Percentiles rank a stretch among this genome's conserved stretches.
Evolutionary conservation across 2,329 filamentous ascomycete genomes (phyloP).

Genomic region (Phaeosphaeria sp.): DNA sequence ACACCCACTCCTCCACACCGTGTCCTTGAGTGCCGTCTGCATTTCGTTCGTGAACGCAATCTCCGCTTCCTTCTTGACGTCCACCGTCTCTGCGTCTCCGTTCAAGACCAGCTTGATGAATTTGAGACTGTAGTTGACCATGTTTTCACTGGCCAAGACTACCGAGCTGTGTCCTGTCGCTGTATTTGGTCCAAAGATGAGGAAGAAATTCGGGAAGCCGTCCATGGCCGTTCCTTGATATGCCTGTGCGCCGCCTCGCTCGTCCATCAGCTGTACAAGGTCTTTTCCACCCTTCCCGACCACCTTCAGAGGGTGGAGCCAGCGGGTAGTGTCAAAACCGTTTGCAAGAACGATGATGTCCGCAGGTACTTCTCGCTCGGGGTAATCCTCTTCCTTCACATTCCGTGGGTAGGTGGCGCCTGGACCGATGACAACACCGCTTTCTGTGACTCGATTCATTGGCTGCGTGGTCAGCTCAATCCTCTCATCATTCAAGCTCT

Average conservation of each 20-base stretch:
- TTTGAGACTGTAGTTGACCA: constrained; percentile 65
- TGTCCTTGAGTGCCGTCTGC: constrained; percentile 52
- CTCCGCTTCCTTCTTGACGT: constrained; percentile 77
- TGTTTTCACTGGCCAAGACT: constrained; percentile 67
- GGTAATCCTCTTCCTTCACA: constrained; percentile 41
- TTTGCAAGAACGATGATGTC: constrained; percentile 69
- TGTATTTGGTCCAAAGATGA: constrained; percentile 69
- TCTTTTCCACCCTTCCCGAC: constrained; percentile 59
- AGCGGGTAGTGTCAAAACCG: constrained; percentile 65
- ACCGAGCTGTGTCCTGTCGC: constrained; percentile 68
- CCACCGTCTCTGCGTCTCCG: constrained; percentile 94
- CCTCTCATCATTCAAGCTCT: constrained; percentile 60
- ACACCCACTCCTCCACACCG: constrained; percentile 60
- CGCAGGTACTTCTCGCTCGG: constrained; percentile 56
- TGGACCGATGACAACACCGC: constrained; percentile 60
- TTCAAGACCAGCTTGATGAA: constrained; percentile 71
- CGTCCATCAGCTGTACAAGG: constrained; percentile 63
- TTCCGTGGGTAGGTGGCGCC: constrained; percentile 55
- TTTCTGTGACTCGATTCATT: constrained; percentile 57
- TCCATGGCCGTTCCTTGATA: constrained; percentile 66
- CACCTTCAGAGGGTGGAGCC: constrained; percentile 62
- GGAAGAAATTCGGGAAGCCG: constrained; percentile 68
- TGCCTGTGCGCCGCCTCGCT: constrained; percentile 66
- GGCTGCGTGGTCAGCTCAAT: constrained; percentile 62
- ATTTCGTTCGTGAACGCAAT: constrained; percentile 64